A percentile compares a stretch with the other conserved stretches of the same genome.
phyloP scores from a whole-genome alignment of 2,329 filamentous ascomycete species.

The Epichloe elymi region DNA sequence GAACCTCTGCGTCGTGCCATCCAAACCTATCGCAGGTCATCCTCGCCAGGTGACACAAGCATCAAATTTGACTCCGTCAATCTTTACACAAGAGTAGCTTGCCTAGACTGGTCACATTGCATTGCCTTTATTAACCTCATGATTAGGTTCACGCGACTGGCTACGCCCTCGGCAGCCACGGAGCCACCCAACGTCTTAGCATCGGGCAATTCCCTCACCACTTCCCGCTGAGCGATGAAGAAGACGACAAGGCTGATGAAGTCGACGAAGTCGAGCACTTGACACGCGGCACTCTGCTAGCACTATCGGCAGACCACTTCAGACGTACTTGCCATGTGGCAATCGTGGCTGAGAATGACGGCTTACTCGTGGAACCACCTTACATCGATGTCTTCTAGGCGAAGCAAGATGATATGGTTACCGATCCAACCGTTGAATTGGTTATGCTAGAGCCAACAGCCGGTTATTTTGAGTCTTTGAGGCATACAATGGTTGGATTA shows the following conservation, averaged over 20 bases:
- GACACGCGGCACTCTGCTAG: constrained; percentile 38
- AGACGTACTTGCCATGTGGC: constrained; percentile 53
- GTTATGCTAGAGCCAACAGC: constrained; percentile 66
- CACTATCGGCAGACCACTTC: constrained; percentile 49
- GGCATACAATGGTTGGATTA: constrained; percentile 59
- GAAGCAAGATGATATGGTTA: constrained; percentile 38
- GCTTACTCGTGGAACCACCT: constrained; percentile 24
- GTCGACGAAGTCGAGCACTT: constrained; percentile 48
- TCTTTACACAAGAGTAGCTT: constrained; percentile 56
- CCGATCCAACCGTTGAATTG: constrained; percentile 58
- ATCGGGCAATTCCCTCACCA: constrained; percentile 58
- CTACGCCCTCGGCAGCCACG: constrained; percentile 47
- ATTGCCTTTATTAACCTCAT: background rate
- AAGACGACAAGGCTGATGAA: constrained; percentile 14
- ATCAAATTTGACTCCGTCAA: constrained; percentile 41
- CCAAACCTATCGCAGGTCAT: constrained; percentile 29
- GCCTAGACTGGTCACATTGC: background rate
- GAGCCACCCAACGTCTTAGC: constrained; percentile 32
- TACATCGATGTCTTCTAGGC: constrained; percentile 62
- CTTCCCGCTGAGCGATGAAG: constrained; percentile 28
- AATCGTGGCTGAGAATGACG: constrained; percentile 55
- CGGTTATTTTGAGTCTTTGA: constrained; percentile 65
- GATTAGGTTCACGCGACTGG: constrained; percentile 52
- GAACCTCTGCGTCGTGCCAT: constrained; percentile 58
- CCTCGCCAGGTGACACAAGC: background rate